phyloP scores from a whole-genome alignment of 2,329 filamentous ascomycete genomes.

The Fusarium protoensiforme region DNA sequence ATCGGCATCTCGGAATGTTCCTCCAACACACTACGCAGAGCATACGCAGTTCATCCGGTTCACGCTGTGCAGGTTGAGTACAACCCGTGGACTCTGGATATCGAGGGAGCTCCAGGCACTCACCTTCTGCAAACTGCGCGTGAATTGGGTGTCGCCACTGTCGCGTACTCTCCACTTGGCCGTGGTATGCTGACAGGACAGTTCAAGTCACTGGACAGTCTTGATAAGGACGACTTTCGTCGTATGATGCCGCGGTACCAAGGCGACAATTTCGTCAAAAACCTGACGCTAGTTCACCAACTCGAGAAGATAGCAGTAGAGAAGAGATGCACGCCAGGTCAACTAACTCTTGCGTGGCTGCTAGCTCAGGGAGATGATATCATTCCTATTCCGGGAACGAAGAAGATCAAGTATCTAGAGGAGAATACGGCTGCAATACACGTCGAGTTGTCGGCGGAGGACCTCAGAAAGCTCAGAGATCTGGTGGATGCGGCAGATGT shows the following conservation, averaged over 20 bases:
- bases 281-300: background rate
- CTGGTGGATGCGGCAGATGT: background rate
- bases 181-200: background rate
- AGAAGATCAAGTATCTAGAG: constrained; percentile 53
- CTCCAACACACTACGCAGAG: constrained; percentile 48
- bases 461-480: background rate
- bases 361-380: constrained; percentile 67
- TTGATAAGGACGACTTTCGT: background rate
- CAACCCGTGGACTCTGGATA: constrained; percentile 63
- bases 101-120: constrained; percentile 62
- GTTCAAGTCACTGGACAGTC: background rate
- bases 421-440: constrained; percentile 45
- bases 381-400: constrained; percentile 64
- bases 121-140: constrained; percentile 61
- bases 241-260: background rate
- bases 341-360: constrained; percentile 72
- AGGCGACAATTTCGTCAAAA: background rate
- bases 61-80: constrained; percentile 65
- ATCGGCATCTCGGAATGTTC: constrained; percentile 50
- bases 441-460: background rate
- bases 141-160: constrained; percentile 60
- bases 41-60: constrained; percentile 58
- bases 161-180: background rate
- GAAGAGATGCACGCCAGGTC: constrained; percentile 60
- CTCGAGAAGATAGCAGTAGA: background rate